Base-by-base conservation (phyloP, 2,329 filamentous ascomycete species). In the Colletotrichum liaoningense region DNA sequence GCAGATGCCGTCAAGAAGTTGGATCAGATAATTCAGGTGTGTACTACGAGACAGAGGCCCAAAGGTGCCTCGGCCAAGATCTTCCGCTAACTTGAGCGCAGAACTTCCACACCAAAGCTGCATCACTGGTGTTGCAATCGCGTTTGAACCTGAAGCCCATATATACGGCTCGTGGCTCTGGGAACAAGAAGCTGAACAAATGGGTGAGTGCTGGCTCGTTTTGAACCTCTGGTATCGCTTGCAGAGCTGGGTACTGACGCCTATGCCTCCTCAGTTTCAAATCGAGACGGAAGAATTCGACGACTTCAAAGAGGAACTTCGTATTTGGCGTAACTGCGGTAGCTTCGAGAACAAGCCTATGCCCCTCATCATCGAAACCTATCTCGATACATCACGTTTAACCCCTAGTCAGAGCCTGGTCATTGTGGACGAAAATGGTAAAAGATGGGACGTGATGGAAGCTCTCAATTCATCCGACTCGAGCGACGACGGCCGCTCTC, bases 211-310 rank as follows among this genome's bases (percentile, higher is more conserved):
- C 19, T 57, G 33, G 67, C 56, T 46, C 24, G 9, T 30, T 9
- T 58, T 2, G 14, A 12, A 22, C 24, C 22, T 26, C 63, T 38
- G 35, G 33, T 19, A 28, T 22, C 14, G 16, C 19, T 64, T 28
- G 28, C n/a, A 9, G 9, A 19, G 58, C 28, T 6, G 6, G 12
- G 19, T 54, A 33, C 28, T 74, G 38, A 71, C 30, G 22, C 33
- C 16, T 35, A 19, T 19, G n/a, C 35, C 11, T 22, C 38, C 63
- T 58, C 79, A 98, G 97, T 99, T 98, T 84, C 97, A 98, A 86
- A 92, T 98, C 77, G 93, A 98, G 77, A 93, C 98, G 57, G 94
- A 97, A 78, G 97, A 99, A 78, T 96, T 96, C 75, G 94, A 98
- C 79, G 92, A 94, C 74, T 95, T 98, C 79, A 88, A 90, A 78